These are phyloP conservation scores for Hortiboletus campestris DNA, from an alignment of 768 basidiomycete genomes.

Conservation along the genomic window DNA sequence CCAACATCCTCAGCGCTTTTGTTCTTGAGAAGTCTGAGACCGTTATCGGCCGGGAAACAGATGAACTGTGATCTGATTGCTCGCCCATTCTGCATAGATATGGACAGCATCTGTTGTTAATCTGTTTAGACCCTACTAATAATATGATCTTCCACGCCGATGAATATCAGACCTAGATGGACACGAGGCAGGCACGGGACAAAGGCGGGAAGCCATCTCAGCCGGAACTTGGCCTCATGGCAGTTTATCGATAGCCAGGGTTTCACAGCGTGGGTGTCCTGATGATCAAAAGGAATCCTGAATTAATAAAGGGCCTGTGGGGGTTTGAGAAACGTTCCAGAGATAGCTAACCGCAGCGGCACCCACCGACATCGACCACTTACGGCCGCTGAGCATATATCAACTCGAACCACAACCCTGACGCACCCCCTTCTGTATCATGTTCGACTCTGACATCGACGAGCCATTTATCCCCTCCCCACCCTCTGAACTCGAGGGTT, in stretches of 20 bases:
- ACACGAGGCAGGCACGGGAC: constrained; percentile 26
- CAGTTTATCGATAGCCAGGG: constrained; percentile 18
- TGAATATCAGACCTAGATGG: not conserved
- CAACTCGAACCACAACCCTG: constrained; percentile 9
- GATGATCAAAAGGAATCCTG: constrained; percentile 2
- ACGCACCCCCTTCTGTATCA: constrained; percentile 11
- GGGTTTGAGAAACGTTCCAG: not conserved
- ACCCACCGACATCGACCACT: constrained; percentile 6
- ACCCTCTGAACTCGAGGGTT: constrained; percentile 24
- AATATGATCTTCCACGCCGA: constrained; percentile 4
- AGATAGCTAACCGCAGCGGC: not conserved
- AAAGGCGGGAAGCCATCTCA: constrained; percentile 3
- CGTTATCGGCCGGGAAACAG: constrained; percentile 28
- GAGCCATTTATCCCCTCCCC: constrained; percentile 31
- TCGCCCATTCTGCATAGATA: constrained; percentile 10
- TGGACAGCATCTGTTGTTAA: constrained; percentile 15
- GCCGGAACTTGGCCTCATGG: constrained; percentile 28
- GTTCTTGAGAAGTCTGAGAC: constrained; percentile 37
- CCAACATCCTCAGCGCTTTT: constrained; percentile 79
- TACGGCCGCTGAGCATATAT: constrained; percentile 1
- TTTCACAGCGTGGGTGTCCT: constrained; percentile 10
- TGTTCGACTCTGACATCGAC: constrained; percentile 30
- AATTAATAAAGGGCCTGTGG: constrained; percentile 18
- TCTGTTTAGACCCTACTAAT: constrained; percentile 18
- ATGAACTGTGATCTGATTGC: constrained; percentile 43